These are phyloP conservation scores for Fonsecaea pedrosoi DNA, from an alignment of 2,329 filamentous ascomycete genomes.

Conservation along the genomic window DNA sequence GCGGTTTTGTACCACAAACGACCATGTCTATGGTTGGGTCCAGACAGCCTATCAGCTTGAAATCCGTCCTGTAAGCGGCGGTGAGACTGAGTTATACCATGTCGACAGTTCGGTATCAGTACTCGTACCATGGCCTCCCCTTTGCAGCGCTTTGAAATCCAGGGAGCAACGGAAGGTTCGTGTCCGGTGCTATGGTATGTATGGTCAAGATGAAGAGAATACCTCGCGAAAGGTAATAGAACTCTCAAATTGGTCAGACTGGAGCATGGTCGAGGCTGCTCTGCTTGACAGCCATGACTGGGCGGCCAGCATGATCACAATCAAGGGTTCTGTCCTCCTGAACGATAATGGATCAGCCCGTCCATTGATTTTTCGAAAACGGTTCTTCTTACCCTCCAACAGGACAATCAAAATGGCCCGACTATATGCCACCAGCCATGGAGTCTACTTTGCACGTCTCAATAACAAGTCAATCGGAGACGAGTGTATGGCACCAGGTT, in stretches of 20 bases:
- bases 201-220: background rate
- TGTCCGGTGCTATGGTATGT: slow-evolving; percentile 12
- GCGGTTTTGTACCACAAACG: slow-evolving; percentile 33
- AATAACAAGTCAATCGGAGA: slow-evolving; percentile 54
- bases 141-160: background rate
- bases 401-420: slow-evolving; percentile 43
- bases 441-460: slow-evolving; percentile 57
- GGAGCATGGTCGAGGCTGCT: slow-evolving; percentile 44
- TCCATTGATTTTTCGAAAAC: slow-evolving; percentile 48
- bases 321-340: slow-evolving; percentile 32
- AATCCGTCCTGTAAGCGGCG: slow-evolving; percentile 18
- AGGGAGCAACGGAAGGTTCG: slow-evolving; percentile 6
- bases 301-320: slow-evolving; percentile 39
- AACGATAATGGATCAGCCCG: slow-evolving; percentile 39
- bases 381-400: slow-evolving; percentile 35
- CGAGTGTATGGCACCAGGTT: slow-evolving; percentile 58
- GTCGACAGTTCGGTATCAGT: slow-evolving; percentile 37
- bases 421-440: slow-evolving; percentile 57
- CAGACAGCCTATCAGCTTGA: slow-evolving; percentile 43
- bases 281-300: slow-evolving; percentile 46
- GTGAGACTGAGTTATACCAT: slow-evolving; percentile 27
- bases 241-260: slow-evolving; percentile 1
- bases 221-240: background rate
- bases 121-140: slow-evolving; percentile 42
- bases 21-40: slow-evolving; percentile 36